Evolutionary conservation across 306 rosid genomes (phyloP), one percentile per base, ranked within the genome.

Genomic region (Phaseolus lunatus): DNA sequence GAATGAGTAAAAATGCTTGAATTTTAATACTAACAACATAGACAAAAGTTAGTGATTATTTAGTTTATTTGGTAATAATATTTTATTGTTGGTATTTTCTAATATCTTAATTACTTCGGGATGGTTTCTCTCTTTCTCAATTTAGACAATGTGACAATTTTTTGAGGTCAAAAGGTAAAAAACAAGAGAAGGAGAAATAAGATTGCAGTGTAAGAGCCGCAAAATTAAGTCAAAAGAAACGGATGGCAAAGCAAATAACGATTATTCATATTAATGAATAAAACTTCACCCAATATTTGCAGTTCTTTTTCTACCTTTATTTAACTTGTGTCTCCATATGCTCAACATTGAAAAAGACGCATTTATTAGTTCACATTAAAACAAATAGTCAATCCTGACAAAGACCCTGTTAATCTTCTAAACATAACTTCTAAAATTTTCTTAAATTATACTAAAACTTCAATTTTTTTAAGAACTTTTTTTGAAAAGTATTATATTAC

Each of bases 211-310:
- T 44, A 26, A 16, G 58, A 77, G 79, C 82, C 76, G 79, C 82
- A 71, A 65, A 82, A 45, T 15, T 48, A 26, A 77, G 86, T 78
- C 80, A 78, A 72, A n/a, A 72, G 56, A 9, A 64, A 64, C 45
- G 23, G 23, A 29, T 31, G 15, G 16, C 45, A 43, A 62, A 19
- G 16, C 26, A 43, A 62, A 76, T 31, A 19, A 64, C 19, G 66
- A 76, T 20, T 54, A 67, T 67, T 47, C 10, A 9, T 14, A 75
- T 68, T 75, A 11, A 52, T 44, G 29, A 62, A 62, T 10, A 3
- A 62, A 62, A 76, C 26, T 74, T 62, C 24, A 43, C 35, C 8
- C 12, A 19, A 75, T 9, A 20, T 44, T 37, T 52, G 2, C 18
- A 22, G 3, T 65, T 52, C 14, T 49, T 39, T 62, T 53, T 31